Conservation (phyloP, 2,329 filamentous ascomycete species). For the Sordariomycetes sp. region DNA sequence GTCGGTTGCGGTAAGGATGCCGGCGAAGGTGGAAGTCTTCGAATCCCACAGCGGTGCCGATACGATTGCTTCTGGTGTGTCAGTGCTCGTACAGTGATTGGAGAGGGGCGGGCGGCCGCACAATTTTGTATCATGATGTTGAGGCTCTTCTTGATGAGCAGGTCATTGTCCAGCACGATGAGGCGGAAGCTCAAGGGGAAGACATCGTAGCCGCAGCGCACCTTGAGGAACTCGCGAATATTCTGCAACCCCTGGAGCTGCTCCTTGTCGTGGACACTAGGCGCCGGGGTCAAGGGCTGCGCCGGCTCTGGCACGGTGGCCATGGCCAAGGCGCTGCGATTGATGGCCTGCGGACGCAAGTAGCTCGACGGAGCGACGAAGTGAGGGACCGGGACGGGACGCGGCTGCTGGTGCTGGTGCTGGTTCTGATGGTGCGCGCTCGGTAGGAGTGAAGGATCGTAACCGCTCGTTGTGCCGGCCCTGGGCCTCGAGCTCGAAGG, state of each 20-base stretch:
- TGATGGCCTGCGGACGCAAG: conserved; percentile 31
- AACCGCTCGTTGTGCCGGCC: background rate
- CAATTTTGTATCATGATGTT: conserved; percentile 95
- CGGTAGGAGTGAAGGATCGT: too few species aligned
- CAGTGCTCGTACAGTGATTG: background rate
- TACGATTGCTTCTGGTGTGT: conserved; percentile 68
- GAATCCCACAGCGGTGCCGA: conserved; percentile 97
- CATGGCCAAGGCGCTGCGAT: conserved; percentile 20
- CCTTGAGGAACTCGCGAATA: conserved; percentile 91
- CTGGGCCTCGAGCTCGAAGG: too few species aligned
- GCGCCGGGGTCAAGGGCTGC: conserved; percentile 27
- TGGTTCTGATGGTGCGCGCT: conserved; percentile 2
- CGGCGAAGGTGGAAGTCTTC: conserved; percentile 83
- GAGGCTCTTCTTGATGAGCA: conserved; percentile 94
- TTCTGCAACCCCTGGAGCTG: conserved; percentile 63
- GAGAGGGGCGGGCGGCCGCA: conserved; percentile 24
- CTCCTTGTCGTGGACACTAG: conserved; percentile 61
- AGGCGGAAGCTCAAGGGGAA: conserved; percentile 91
- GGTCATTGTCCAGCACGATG: conserved; percentile 88
- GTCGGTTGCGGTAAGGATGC: conserved; percentile 88
- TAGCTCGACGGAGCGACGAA: conserved; percentile 54
- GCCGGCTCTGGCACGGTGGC: conserved; percentile 13
- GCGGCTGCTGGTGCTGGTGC: conserved; percentile 5
- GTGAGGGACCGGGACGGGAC: conserved; percentile 28
- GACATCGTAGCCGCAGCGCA: conserved; percentile 95